Base-by-base conservation (phyloP, 73 alveolate genomes). In the Symbiodinium natans region DNA sequence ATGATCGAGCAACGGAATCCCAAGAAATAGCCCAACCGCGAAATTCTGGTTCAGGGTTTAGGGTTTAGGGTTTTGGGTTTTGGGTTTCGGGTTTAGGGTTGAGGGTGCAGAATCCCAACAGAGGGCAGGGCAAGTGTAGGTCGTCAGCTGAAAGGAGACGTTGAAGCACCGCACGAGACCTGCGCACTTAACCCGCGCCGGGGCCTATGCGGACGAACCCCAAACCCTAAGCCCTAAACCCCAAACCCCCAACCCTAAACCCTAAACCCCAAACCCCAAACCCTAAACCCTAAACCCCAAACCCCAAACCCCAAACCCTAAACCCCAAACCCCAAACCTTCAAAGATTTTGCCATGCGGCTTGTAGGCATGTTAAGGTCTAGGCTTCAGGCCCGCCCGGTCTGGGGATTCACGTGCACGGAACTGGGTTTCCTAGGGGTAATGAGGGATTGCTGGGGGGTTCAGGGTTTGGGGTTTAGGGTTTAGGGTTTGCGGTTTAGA, bases 91-190 rank as follows among this genome's bases (percentile, higher is more conserved):
- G 59, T 46, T 46, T 46, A 46, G 59, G 59, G 59, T 46, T 46
- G 6, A 46, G 13, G 59, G 59, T 46, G 59, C 13, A 46, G 59
- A 46, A 36, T 41, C 92, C 46, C 73, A 41, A 23, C 95, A 31
- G 86, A 88, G 95, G 40, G 39, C 86, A 21, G n/a, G 25, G 43
- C 95, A 88, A 31, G 86, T 63, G 85, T 56, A 88, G 39, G 74
- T 36, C 21, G 95, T 88, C 86, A 88, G 86, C 86, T 88, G 95
- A 10, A 88, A 88, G 36, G 95, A 88, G 86, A 88, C 77, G 95
- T 88, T 88, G 86, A 88, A 88, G 71, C 95, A 56, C 74, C 95
- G 48, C 36, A 88, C 95, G 23, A 83, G 86, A 23, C 95, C 95
- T 88, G 33, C 31, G 13, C 59, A 46, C 21, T 9, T 13, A 46